These are phyloP conservation scores for Myotisia sp. DNA, from an alignment of 2,329 filamentous ascomycete species.

Conservation along the genomic window DNA sequence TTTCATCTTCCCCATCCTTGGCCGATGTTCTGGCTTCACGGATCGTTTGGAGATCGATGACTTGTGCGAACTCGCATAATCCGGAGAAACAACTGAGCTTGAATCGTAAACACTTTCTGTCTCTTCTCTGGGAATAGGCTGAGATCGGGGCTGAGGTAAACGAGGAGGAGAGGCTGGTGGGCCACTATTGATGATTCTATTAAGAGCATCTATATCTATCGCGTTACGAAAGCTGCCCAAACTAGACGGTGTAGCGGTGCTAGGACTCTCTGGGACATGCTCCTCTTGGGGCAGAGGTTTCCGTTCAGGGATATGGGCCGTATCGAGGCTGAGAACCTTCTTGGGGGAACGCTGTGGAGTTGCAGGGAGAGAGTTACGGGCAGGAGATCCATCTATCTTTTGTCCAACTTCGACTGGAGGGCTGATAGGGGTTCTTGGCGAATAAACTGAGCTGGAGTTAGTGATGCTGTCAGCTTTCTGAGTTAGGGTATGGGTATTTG, in stretches of 20 bases:
- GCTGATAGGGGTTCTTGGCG: constrained; percentile 7
- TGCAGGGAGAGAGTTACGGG: constrained; percentile 8
- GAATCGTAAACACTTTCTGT: constrained; percentile 42
- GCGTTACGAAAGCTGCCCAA: constrained; percentile 29
- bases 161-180: constrained; percentile 9
- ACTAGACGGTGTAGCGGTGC: constrained; percentile 22
- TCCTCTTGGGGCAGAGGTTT: constrained; percentile 36
- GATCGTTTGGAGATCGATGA: constrained; percentile 36
- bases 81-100: constrained; percentile 51
- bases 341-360: constrained; percentile 7
- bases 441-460: constrained; percentile 6
- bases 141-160: constrained; percentile 1
- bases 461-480: constrained; percentile 5
- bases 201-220: constrained; percentile 37
- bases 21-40: constrained; percentile 36
- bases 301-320: constrained; percentile 17
- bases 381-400: constrained; percentile 4
- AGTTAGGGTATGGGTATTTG: constrained; percentile 14
- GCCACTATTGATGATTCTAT: constrained; percentile 28
- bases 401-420: too few species aligned
- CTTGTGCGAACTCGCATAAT: constrained; percentile 59
- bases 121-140: constrained; percentile 5
- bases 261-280: constrained; percentile 13
- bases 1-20: constrained; percentile 65
- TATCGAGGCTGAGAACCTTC: constrained; percentile 5